Conservation (phyloP, 225 moss, liverwort and hornwort species). For the Pleurozium schreberi region DNA sequence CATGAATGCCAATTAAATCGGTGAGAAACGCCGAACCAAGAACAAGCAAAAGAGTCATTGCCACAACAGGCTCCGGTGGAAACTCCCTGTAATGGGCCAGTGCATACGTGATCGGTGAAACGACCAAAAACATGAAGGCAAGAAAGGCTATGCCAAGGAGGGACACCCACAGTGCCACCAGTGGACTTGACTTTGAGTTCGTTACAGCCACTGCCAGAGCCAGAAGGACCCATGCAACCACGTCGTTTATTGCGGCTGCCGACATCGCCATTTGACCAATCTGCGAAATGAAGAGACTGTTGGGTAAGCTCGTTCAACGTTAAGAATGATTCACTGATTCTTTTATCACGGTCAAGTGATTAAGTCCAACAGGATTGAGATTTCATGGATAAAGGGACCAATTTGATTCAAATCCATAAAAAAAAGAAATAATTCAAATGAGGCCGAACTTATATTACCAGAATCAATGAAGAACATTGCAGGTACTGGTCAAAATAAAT, state of each 20-base stretch:
- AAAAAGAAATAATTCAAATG: too few relatives aligned
- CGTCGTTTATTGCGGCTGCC: conserved; percentile 47
- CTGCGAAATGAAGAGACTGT: background rate
- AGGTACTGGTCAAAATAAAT: background rate
- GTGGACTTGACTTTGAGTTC: conserved; percentile 26
- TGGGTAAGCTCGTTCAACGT: background rate
- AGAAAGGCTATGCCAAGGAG: conserved; percentile 35
- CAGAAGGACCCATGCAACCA: conserved; percentile 48
- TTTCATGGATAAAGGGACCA: background rate
- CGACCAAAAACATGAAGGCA: conserved; percentile 29
- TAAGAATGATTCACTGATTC: background rate
- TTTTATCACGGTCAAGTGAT: background rate
- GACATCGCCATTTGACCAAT: conserved; percentile 49
- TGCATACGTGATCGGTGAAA: conserved; percentile 25
- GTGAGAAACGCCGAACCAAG: conserved; percentile 44
- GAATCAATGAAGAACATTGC: background rate
- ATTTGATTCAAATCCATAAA: background rate
- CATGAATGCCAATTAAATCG: conserved; percentile 44
- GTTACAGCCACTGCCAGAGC: conserved; percentile 42
- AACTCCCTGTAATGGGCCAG: conserved; percentile 17
- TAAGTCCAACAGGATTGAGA: background rate
- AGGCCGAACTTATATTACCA: background rate
- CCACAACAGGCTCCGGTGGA: conserved; percentile 24
- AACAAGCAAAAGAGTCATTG: conserved; percentile 23
- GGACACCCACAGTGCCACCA: conserved; percentile 31